phyloP scores from a whole-genome alignment of 805 yeast species.

The Wickerhamiella nectarea region DNA sequence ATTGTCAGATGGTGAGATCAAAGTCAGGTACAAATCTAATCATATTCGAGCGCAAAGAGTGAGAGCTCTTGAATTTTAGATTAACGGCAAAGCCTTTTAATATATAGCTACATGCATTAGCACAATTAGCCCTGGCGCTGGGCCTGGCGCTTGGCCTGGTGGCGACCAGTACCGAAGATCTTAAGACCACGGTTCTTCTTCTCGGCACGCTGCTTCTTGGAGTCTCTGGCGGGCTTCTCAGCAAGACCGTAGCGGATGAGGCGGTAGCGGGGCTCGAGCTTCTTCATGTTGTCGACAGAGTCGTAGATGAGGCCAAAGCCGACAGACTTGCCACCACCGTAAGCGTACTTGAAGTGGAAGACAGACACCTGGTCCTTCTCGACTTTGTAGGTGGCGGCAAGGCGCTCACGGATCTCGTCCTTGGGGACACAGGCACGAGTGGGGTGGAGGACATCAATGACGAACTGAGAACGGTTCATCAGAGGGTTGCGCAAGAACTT shows the following conservation, averaged over 20 bases:
- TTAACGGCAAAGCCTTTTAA: constrained; percentile 9
- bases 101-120: constrained; percentile 13
- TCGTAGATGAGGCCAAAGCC: constrained; percentile 99
- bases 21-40: too few relatives aligned
- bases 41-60: not conserved
- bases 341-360: constrained; percentile 98
- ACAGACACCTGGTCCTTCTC: constrained; percentile 92
- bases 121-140: constrained; percentile 17
- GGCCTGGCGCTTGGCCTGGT: constrained; percentile 55
- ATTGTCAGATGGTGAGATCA: constrained; percentile 27
- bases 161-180: constrained; percentile 95
- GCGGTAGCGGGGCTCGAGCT: constrained; percentile 98
- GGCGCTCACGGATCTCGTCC: constrained; percentile 95
- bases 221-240: constrained; percentile 87
- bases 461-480: constrained; percentile 98
- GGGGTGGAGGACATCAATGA: constrained; percentile 98
- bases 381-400: constrained; percentile 78
- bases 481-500: constrained; percentile 98
- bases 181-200: constrained; percentile 99
- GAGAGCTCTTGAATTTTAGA: not conserved
- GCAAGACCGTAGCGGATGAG: constrained; percentile 98
- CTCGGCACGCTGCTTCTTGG: constrained; percentile 99
- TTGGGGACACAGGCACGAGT: constrained; percentile 98
- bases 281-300: constrained; percentile 94
- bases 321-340: constrained; percentile 99